A percentile compares a stretch with the other conserved stretches of the same genome.
phyloP scores from a whole-genome alignment of 441 rosid species.

The Gossypium schwendimanii region DNA sequence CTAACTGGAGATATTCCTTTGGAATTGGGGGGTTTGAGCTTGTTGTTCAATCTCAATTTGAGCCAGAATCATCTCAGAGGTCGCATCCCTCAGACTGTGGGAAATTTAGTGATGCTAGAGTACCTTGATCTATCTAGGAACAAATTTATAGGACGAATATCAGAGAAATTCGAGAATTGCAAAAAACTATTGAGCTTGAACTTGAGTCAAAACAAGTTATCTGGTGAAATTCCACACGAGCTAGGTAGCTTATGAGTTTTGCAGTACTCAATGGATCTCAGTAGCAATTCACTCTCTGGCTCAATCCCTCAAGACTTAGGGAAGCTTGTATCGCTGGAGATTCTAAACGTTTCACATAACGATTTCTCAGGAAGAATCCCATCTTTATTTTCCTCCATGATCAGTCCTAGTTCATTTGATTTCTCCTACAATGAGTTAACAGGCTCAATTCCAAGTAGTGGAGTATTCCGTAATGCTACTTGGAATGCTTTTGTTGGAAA shows the following conservation, averaged over 20 bases:
- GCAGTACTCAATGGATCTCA: slow-evolving; percentile 36
- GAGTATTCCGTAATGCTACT: slow-evolving; percentile 35
- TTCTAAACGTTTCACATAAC: slow-evolving; percentile 47
- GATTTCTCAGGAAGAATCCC: slow-evolving; percentile 46
- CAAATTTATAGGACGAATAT: slow-evolving; percentile 32
- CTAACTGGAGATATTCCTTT: slow-evolving; percentile 26
- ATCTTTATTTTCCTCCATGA: slow-evolving; percentile 29
- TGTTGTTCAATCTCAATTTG: slow-evolving; percentile 25
- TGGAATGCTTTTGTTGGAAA: slow-evolving; percentile 39
- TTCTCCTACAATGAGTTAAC: slow-evolving; percentile 48
- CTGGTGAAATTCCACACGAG: slow-evolving; percentile 35
- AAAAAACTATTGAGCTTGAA: slow-evolving; percentile 30
- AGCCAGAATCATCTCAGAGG: slow-evolving; percentile 42
- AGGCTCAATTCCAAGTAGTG: slow-evolving; percentile 33
- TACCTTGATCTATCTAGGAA: slow-evolving; percentile 28
- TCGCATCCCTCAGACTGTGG: slow-evolving; percentile 24
- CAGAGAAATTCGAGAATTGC: slow-evolving; percentile 30
- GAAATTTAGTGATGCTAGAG: background rate
- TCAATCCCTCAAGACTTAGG: slow-evolving; percentile 35
- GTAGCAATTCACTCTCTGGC: slow-evolving; percentile 49
- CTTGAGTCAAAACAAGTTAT: slow-evolving; percentile 45
- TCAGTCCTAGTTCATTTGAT: slow-evolving; percentile 32
- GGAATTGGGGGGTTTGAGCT: background rate
- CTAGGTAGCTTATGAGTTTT: slow-evolving; percentile 28
- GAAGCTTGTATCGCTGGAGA: slow-evolving; percentile 33